Conservation (phyloP, 148 eudicot species). For the Chenopodium berlandieri region DNA sequence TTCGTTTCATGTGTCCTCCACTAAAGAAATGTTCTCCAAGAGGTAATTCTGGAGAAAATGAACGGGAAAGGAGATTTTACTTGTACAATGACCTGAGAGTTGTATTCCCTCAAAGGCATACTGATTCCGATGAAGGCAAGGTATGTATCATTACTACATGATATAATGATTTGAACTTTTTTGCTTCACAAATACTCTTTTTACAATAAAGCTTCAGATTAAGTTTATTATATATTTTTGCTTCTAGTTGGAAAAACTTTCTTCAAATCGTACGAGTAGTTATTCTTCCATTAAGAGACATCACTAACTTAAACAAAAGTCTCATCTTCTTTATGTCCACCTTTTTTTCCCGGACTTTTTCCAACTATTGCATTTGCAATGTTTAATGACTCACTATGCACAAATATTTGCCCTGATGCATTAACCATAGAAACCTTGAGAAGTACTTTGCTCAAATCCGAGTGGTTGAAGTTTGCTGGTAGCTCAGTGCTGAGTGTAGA, state of each 20-base stretch:
- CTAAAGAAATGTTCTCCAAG: slow-evolving; percentile 39
- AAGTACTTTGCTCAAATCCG: background rate
- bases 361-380: no score
- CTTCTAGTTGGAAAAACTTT: background rate
- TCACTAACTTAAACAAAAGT: background rate
- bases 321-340: background rate
- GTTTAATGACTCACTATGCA: background rate
- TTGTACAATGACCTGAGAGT: slow-evolving; percentile 65
- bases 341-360: no score
- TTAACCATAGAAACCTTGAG: background rate
- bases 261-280: background rate
- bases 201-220: background rate
- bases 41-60: slow-evolving; percentile 19
- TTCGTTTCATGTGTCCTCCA: slow-evolving; percentile 71
- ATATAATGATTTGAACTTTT: background rate
- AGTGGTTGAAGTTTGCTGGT: background rate
- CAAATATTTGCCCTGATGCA: background rate
- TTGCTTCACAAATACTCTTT: background rate
- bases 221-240: no score
- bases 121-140: slow-evolving; percentile 87
- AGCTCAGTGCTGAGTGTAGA: background rate
- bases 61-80: slow-evolving; percentile 55
- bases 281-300: background rate
- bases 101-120: slow-evolving; percentile 84
- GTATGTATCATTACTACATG: slow-evolving; percentile 34